Conservation (phyloP, 2,329 filamentous ascomycete genomes). For the Calonectria leucothoes region DNA sequence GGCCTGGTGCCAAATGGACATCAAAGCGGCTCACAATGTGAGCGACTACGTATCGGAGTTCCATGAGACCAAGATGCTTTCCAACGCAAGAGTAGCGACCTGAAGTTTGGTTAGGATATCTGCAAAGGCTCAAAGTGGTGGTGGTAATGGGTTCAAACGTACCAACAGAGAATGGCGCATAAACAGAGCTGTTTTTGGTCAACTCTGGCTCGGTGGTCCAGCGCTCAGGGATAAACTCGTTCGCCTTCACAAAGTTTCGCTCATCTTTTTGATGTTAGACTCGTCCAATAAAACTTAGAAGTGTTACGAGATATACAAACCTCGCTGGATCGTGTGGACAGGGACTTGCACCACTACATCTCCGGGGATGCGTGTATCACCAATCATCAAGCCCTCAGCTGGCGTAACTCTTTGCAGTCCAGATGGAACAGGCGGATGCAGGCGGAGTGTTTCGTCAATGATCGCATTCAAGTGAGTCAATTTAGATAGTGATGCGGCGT, state of each 20-base stretch:
- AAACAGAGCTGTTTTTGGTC: background rate
- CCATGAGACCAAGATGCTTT: background rate
- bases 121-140: background rate
- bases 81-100: background rate
- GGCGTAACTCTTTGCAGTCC: background rate
- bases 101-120: background rate
- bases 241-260: background rate
- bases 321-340: constrained; percentile 25
- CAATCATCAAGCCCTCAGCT: background rate
- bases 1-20: background rate
- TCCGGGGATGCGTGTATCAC: background rate
- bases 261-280: constrained; percentile 17
- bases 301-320: too few relatives aligned
- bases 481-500: background rate
- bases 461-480: constrained; percentile 26
- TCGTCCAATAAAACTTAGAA: background rate
- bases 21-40: background rate
- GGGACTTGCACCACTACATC: constrained; percentile 12
- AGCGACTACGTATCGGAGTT: background rate
- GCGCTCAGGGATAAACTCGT: constrained; percentile 47
- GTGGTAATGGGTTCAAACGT: background rate
- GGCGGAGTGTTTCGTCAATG: background rate
- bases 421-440: background rate
- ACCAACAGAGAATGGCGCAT: background rate
- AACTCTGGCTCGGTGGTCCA: constrained; percentile 41